Evolutionary conservation across 768 basidiomycete species (phyloP), one percentile per base, ranked within the genome.

Genomic region (Podaxis carcinomalis): DNA sequence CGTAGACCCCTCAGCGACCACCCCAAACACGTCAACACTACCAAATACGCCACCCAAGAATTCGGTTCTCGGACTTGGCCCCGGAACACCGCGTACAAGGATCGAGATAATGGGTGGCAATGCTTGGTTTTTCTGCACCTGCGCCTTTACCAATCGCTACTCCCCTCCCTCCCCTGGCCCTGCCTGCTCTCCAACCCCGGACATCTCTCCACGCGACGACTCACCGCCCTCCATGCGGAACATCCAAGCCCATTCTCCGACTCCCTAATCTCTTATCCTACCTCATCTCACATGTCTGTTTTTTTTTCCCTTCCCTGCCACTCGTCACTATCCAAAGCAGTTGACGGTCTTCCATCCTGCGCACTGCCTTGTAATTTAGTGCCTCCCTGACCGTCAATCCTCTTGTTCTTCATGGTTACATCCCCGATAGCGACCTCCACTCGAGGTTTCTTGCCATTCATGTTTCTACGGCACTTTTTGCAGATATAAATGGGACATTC

Each of bases 31-130:
- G 19, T 36, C 53, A 61, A 61, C 44, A 61, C 14, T 6, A 5
- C 13, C 59, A 61, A 61, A 61, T 46, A 61, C 59, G 59, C 59
- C 59, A 61, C 51, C 59, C 59, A 54, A 27, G 21, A 35, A 39
- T 46, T 61, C 59, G 59, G 59, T 55, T 61, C 59, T 54, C 59
- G 59, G 57, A 51, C 47, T 51, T 57, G 57, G 35, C 57, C 57
- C 57, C 57, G 49, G 59, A 59, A 59, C 59, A 59, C 59, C 59
- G 59, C 59, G 59, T 53, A 53, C 58, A 44, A 28, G 28, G 59
- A 55, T 61, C 59, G 59, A 61, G 57, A 59, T 59, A 39, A 36
- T 25, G 28, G 28, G 42, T 16, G 39, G 16, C 39, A 16, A 52
- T 16, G 21, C 21, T 39, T 54, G 35, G 14, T 39, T 54, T 54